Base-by-base conservation (phyloP, 495 filamentous ascomycete species). In the Cercophora samala region DNA sequence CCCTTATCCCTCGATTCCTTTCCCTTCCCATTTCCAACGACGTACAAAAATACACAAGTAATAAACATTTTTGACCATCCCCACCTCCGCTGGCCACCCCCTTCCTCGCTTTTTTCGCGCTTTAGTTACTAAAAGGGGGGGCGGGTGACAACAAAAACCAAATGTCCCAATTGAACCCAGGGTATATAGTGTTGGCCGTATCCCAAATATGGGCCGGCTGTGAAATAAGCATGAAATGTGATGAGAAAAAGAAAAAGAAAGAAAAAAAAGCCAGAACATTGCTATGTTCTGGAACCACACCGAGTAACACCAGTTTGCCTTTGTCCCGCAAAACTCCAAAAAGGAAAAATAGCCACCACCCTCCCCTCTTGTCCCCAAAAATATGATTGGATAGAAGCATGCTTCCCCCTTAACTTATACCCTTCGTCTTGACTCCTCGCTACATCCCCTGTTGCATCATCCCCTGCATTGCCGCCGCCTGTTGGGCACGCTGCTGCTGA, bases 101-200 rank as follows among this genome's bases (percentile, higher is more conserved):
- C 37, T 17, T 46, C 15, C 13, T 17, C 37, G 9, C 37, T 46
- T 46, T 17, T 46, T 46, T 46, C 15, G 37, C 37, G 5, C 37
- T 46, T 46, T 46, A 46, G 37, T 23, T 17, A 60, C 23, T 29
- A 29, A 6, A 60, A 60, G 17, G 26, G 58, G 17, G 18, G 58
- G 29, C 26, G 26, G 17, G 26, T 22, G 4, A 3, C 0, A 60
- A 32, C 26, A 29, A 5, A 60, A 24, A 60, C 17, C 26, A 60
- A 60, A 60, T 18, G 17, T 17, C 23, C 26, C 11, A 60, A 60
- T 60, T 18, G 18, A 60, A 60, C 58, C 58, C 58, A 60, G 58
- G 58, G 58, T 60, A 60, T 60, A 60, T 60, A 13, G 23, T 60
- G 4, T 29, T 29, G 13, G 23, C 22, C 24, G 58, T 25, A 9